Conservation (phyloP, 306 rosid species). For the Crataegus laevigata region DNA sequence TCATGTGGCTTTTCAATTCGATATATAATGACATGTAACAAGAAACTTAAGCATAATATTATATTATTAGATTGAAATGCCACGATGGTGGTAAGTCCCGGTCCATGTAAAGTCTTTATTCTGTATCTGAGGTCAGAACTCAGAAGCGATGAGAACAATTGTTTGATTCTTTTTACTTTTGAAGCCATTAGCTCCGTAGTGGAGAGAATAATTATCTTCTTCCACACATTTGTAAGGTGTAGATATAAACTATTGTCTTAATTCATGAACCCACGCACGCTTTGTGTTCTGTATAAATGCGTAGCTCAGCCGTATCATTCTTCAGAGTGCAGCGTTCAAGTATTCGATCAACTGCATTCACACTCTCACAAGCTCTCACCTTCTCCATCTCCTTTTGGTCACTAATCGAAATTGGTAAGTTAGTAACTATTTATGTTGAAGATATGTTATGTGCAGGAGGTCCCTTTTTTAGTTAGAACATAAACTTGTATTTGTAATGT, state of each 20-base stretch:
- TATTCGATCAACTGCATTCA: neutral
- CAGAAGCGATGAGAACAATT: neutral
- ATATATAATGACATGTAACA: too few species aligned
- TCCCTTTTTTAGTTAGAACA: too few species aligned
- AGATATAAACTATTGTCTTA: neutral
- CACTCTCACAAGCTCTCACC: neutral
- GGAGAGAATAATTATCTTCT: slow-evolving; percentile 9
- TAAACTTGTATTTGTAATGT: too few species aligned
- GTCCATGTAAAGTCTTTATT: neutral
- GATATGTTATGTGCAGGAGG: too few species aligned
- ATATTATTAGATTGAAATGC: too few species aligned
- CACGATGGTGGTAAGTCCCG: too few species aligned
- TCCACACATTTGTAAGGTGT: neutral
- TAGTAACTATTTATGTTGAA: neutral
- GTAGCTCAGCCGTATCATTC: neutral
- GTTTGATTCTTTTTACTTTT: neutral
- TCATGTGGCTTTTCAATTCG: too few species aligned
- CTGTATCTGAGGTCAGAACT: neutral
- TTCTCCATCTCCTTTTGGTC: neutral
- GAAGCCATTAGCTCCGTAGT: neutral
- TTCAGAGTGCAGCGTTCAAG: neutral
- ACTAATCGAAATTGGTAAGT: neutral
- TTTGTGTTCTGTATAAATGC: neutral
- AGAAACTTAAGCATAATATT: neutral
- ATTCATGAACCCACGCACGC: neutral